These are phyloP conservation scores for Raphanus raphanistrum DNA, from an alignment of 345 rosid species.

Conservation along the genomic window DNA sequence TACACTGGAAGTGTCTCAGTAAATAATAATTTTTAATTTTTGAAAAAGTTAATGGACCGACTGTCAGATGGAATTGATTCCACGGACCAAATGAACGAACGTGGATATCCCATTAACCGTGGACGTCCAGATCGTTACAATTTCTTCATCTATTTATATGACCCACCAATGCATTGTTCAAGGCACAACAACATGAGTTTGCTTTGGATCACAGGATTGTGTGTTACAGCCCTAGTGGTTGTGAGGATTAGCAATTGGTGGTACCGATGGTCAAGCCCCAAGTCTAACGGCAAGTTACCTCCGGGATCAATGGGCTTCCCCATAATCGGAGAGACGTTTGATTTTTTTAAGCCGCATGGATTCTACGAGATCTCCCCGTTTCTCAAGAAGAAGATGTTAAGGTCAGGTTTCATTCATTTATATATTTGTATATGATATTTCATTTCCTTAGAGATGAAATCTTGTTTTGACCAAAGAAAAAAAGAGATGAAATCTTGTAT, in stretches of 20 bases:
- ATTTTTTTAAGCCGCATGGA: conserved; percentile 16
- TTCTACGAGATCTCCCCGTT: conserved; percentile 31
- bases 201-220: background rate
- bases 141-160: too few species aligned
- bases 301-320: conserved; percentile 39
- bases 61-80: too few species aligned
- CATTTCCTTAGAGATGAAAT: too few species aligned
- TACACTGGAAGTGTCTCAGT: too few species aligned
- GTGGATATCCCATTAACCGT: too few species aligned
- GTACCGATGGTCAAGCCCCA: conserved; percentile 33
- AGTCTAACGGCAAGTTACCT: conserved; percentile 34
- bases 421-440: background rate
- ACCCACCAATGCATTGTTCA: too few species aligned
- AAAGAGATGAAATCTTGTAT: background rate
- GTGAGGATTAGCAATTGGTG: conserved; percentile 28
- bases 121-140: too few species aligned
- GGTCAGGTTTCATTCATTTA: background rate
- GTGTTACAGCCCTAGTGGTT: background rate
- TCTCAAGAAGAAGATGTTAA: conserved; percentile 21
- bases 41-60: too few species aligned
- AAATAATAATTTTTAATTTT: too few species aligned
- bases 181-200: background rate
- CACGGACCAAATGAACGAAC: too few species aligned
- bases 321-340: conserved; percentile 31
- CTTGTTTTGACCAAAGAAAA: too few species aligned